phyloP scores from a whole-genome alignment of 495 filamentous ascomycete genomes.

The Podospora pseudocomata region DNA sequence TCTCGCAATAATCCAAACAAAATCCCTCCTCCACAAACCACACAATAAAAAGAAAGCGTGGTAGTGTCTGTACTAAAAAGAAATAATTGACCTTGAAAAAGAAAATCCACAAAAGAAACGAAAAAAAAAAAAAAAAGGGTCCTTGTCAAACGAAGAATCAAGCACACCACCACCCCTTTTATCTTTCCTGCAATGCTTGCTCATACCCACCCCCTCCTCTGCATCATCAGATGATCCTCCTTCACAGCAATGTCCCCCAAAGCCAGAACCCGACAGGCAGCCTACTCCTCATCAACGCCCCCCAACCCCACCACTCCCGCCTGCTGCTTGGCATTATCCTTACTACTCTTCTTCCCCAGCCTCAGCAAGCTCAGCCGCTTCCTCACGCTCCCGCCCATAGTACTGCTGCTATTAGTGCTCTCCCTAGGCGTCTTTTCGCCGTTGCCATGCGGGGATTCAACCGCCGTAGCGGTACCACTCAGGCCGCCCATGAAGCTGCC shows the following conservation, averaged over 20 bases:
- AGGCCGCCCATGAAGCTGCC: not conserved
- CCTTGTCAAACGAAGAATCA: not conserved
- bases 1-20: not conserved
- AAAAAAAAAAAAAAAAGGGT: not conserved
- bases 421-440: constrained; percentile 19
- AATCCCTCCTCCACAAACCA: not conserved
- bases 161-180: not conserved
- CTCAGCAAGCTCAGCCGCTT: constrained; percentile 68
- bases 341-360: constrained; percentile 61
- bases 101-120: constrained; percentile 10
- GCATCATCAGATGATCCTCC: constrained; percentile 1
- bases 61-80: not conserved
- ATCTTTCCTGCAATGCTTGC: too few species aligned
- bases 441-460: constrained; percentile 12
- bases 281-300: constrained; percentile 44
- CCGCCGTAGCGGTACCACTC: constrained; percentile 1
- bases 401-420: constrained; percentile 6
- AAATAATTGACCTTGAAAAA: constrained; percentile 5
- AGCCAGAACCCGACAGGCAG: not conserved
- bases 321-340: constrained; percentile 23
- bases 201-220: not conserved
- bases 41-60: not conserved
- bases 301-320: constrained; percentile 18
- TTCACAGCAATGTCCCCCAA: too few species aligned
- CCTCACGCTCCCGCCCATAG: constrained; percentile 48